Percentiles rank a stretch among this genome's conserved stretches.
Evolutionary conservation across 805 yeast species (phyloP).

Genomic region (Candida taoyuanica): DNA sequence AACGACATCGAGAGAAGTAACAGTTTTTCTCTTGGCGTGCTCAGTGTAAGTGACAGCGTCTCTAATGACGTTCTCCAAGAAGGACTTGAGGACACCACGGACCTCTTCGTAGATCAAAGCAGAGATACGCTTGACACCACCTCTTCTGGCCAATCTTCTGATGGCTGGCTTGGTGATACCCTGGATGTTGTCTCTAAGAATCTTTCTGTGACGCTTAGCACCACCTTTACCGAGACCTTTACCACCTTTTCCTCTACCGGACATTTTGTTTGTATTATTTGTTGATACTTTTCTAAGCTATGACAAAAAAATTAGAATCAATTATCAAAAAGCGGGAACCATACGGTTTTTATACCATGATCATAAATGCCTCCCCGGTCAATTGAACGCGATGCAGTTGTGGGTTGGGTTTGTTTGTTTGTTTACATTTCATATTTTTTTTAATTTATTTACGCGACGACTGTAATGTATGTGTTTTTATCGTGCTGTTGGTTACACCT

Average conservation of each 20-base stretch:
- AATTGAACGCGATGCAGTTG: not conserved
- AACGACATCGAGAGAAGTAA: slow-evolving; percentile 96
- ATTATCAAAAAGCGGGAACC: not conserved
- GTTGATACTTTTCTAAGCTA: slow-evolving; percentile 5
- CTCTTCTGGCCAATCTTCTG: slow-evolving; percentile 99
- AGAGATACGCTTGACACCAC: slow-evolving; percentile 99
- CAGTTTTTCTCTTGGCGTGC: slow-evolving; percentile 99
- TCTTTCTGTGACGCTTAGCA: slow-evolving; percentile 99
- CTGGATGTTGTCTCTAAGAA: slow-evolving; percentile 98
- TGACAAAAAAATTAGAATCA: not conserved
- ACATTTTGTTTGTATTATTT: slow-evolving; percentile 50
- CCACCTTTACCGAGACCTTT: slow-evolving; percentile 99
- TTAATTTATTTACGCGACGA: too few relatives aligned
- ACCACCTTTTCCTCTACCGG: slow-evolving; percentile 99
- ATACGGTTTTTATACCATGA: not conserved
- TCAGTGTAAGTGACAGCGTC: slow-evolving; percentile 99
- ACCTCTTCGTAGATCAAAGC: slow-evolving; percentile 99
- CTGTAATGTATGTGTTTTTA: too few relatives aligned
- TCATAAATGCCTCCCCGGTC: not conserved
- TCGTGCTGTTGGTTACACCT: too few relatives aligned
- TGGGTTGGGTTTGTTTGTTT: too few relatives aligned
- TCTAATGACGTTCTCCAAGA: slow-evolving; percentile 96
- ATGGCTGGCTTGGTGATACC: slow-evolving; percentile 99
- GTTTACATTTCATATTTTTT: not conserved
- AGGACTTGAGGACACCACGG: slow-evolving; percentile 92